Percentiles rank a stretch among this genome's conserved stretches.
phyloP scores from a whole-genome alignment of 2,329 filamentous ascomycete species.

The Helicocarpus griseus region DNA sequence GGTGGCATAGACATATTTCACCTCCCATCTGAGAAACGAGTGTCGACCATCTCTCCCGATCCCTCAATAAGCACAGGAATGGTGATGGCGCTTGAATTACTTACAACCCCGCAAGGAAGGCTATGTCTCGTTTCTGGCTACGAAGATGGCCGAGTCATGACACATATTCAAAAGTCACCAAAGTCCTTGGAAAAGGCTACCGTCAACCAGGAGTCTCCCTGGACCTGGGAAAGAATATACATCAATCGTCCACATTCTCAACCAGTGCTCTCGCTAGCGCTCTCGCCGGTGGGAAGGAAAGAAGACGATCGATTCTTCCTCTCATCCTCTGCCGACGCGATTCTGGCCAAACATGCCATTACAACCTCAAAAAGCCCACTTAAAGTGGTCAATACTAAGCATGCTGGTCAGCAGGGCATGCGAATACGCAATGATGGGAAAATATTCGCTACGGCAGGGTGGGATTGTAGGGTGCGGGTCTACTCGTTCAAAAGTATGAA shows the following conservation, averaged over 20 bases:
- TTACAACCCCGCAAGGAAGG: conserved; percentile 35
- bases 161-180: conserved; percentile 45
- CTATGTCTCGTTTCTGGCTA: conserved; percentile 67
- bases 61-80: conserved; percentile 48
- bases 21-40: conserved; percentile 63
- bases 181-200: conserved; percentile 24
- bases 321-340: conserved; percentile 72
- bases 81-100: conserved; percentile 72
- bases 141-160: conserved; percentile 69
- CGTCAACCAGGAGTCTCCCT: conserved; percentile 14
- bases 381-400: conserved; percentile 65
- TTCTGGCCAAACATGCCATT: conserved; percentile 67
- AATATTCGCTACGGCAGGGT: conserved; percentile 83
- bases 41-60: conserved; percentile 47
- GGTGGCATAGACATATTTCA: conserved; percentile 78
- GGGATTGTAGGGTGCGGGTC: conserved; percentile 73
- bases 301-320: conserved; percentile 46
- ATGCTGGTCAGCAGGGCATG: conserved; percentile 80
- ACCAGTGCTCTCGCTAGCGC: conserved; percentile 66
- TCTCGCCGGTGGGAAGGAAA: conserved; percentile 37
- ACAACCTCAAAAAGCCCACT: conserved; percentile 29
- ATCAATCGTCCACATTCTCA: conserved; percentile 61
- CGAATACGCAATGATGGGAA: conserved; percentile 67
- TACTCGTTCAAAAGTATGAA: conserved; percentile 73
- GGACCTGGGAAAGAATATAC: conserved; percentile 51